A percentile compares a stretch with the other conserved stretches of the same genome.
Conservation (phyloP, 805 yeast genomes). For the Wickerhamiella kazuoi region DNA sequence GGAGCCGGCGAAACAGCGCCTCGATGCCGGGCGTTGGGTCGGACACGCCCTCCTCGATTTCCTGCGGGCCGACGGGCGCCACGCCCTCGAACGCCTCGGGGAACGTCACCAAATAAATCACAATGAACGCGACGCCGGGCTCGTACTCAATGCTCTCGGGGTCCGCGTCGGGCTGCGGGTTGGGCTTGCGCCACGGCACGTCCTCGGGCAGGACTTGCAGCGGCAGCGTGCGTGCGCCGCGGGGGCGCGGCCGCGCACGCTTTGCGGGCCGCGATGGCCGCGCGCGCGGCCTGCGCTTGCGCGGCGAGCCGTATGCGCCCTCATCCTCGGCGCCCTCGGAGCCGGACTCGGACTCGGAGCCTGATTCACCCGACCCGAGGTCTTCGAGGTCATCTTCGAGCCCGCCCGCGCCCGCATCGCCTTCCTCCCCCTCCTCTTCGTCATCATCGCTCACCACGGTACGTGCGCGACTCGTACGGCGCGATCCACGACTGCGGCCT, state of each 20-base stretch:
- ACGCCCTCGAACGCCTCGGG: conserved; percentile 17
- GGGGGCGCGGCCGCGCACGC: not conserved
- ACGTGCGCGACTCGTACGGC: too few relatives aligned
- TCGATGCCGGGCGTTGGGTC: conserved; percentile 15
- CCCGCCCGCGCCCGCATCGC: conserved; percentile 4
- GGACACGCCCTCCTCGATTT: conserved; percentile 22
- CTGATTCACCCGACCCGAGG: conserved; percentile 4
- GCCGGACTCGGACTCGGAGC: not conserved
- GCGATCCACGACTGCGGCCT: too few relatives aligned
- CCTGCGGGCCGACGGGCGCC: conserved; percentile 23
- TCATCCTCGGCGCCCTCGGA: not conserved
- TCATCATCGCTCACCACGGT: not conserved
- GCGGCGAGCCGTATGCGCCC: not conserved
- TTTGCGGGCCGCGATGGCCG: not conserved
- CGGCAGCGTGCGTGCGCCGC: conserved; percentile 5
- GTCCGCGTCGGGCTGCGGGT: conserved; percentile 14
- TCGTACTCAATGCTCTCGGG: conserved; percentile 11
- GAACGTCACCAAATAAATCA: conserved; percentile 12
- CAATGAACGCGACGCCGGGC: conserved; percentile 18
- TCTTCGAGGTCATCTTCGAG: conserved; percentile 10
- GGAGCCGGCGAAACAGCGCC: conserved; percentile 19
- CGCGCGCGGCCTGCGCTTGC: not conserved
- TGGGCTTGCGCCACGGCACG: conserved; percentile 14
- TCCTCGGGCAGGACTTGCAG: conserved; percentile 18
- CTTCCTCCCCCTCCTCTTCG: not conserved